Conservation (phyloP, 768 basidiomycete genomes). For the Porpolomopsis calyptriformis region DNA sequence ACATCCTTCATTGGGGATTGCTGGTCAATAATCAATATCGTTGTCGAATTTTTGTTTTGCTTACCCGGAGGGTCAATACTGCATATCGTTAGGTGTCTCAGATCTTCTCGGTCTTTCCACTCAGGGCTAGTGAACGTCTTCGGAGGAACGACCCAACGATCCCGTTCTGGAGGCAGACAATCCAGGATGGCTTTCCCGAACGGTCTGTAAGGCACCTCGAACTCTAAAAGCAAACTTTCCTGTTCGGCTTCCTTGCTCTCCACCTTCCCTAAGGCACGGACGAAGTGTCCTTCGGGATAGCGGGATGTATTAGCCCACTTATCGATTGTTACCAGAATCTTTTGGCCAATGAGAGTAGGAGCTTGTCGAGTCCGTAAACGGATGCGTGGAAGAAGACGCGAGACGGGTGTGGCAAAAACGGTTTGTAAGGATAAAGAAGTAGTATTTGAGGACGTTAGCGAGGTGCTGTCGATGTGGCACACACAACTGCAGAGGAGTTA, state of each 20-base stretch:
- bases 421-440: conserved; percentile 82
- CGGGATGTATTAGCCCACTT: conserved; percentile 79
- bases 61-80: conserved; percentile 94
- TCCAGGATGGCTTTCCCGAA: conserved; percentile 93
- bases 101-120: conserved; percentile 83
- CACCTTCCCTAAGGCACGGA: conserved; percentile 79
- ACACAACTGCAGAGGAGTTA: conserved; percentile 52
- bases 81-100: conserved; percentile 78
- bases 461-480: conserved; percentile 87
- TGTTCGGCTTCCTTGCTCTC: conserved; percentile 96
- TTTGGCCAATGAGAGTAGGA: conserved; percentile 76
- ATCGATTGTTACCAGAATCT: conserved; percentile 93
- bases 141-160: conserved; percentile 83
- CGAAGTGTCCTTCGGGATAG: conserved; percentile 96
- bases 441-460: conserved; percentile 65
- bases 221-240: conserved; percentile 87
- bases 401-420: conserved; percentile 90
- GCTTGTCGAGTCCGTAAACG: conserved; percentile 93
- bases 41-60: conserved; percentile 4
- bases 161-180: conserved; percentile 84
- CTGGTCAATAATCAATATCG: not conserved
- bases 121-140: conserved; percentile 35
- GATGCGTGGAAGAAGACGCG: conserved; percentile 84
- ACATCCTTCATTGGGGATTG: conserved; percentile 47
- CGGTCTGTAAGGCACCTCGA: conserved; percentile 90